A percentile compares a stretch with the other conserved stretches of the same genome.
phyloP scores from a whole-genome alignment of 495 filamentous ascomycete species.

The Lasiosphaeria ovina region DNA sequence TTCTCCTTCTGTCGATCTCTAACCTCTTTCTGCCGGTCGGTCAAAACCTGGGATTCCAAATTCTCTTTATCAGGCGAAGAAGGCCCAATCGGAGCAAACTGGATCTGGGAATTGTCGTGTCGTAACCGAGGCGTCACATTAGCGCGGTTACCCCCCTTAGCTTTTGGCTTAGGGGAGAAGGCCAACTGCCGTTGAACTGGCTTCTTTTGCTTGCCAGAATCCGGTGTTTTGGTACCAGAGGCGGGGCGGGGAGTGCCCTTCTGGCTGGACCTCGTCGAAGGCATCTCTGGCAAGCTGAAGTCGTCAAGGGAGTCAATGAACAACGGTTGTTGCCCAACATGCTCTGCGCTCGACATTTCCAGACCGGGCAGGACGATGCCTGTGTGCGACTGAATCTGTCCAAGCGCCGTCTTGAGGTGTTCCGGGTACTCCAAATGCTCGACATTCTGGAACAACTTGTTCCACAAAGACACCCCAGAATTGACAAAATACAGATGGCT shows the following conservation, averaged over 20 bases:
- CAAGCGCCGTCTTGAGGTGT: slow-evolving; percentile 38
- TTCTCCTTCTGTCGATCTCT: slow-evolving; percentile 64
- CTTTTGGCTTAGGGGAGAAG: slow-evolving; percentile 28
- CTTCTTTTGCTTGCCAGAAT: slow-evolving; percentile 24
- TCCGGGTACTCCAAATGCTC: slow-evolving; percentile 42
- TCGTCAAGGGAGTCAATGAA: slow-evolving; percentile 58
- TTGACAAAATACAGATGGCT: slow-evolving; percentile 45
- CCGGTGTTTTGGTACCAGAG: slow-evolving; percentile 29
- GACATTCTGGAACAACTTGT: slow-evolving; percentile 37
- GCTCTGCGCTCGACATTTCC: slow-evolving; percentile 30
- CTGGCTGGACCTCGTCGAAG: slow-evolving; percentile 20
- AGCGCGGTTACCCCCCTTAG: slow-evolving; percentile 16
- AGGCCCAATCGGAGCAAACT: slow-evolving; percentile 66
- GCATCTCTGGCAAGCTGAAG: slow-evolving; percentile 23
- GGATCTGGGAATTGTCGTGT: slow-evolving; percentile 76
- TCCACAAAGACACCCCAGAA: slow-evolving; percentile 42
- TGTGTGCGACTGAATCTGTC: slow-evolving; percentile 38
- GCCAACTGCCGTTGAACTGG: slow-evolving; percentile 26
- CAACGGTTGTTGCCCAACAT: slow-evolving; percentile 26
- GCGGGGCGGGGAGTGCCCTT: slow-evolving; percentile 23
- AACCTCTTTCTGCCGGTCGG: slow-evolving; percentile 71
- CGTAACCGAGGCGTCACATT: slow-evolving; percentile 45
- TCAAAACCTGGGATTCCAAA: slow-evolving; percentile 64
- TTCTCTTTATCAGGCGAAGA: slow-evolving; percentile 43
- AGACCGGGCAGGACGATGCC: slow-evolving; percentile 43